These are phyloP conservation scores for Candida taoyuanica DNA, from an alignment of 805 yeast genomes.

Conservation along the genomic window DNA sequence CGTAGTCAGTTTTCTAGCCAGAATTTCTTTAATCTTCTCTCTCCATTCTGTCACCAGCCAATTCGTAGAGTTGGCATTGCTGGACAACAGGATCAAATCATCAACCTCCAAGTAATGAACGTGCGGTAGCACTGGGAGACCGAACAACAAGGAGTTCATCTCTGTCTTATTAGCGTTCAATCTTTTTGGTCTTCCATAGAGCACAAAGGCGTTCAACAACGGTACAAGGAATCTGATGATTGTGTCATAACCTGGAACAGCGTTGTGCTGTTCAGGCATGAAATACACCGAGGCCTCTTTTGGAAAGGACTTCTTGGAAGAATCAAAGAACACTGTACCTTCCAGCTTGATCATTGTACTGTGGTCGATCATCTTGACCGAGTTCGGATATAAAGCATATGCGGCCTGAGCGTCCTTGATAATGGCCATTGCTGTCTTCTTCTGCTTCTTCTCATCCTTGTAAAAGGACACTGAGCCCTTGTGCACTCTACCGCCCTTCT, in stretches of 20 bases:
- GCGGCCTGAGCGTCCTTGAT: constrained; percentile 65
- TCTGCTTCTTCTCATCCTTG: constrained; percentile 70
- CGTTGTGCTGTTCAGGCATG: constrained; percentile 82
- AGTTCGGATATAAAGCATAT: constrained; percentile 90
- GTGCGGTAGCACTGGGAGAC: constrained; percentile 76
- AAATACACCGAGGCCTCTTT: constrained; percentile 62
- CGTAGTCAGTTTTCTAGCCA: constrained; percentile 47
- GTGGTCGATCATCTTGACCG: constrained; percentile 73
- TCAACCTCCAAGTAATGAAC: constrained; percentile 66
- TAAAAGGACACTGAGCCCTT: constrained; percentile 47
- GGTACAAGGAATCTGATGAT: constrained; percentile 76
- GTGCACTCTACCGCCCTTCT: constrained; percentile 39
- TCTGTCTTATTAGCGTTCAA: constrained; percentile 71
- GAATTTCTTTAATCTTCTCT: constrained; percentile 46
- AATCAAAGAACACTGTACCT: constrained; percentile 65
- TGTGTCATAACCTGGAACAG: constrained; percentile 82
- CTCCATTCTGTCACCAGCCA: constrained; percentile 67
- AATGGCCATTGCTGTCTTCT: constrained; percentile 77
- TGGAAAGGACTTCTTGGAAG: constrained; percentile 40
- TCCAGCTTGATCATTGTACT: constrained; percentile 87
- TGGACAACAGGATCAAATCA: constrained; percentile 46
- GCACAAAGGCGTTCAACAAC: constrained; percentile 64
- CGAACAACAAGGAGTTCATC: constrained; percentile 64
- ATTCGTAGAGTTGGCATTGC: constrained; percentile 30
- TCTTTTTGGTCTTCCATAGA: constrained; percentile 78